Evolutionary conservation across 306 rosid species (phyloP).

Genomic region (Vicia villosa): DNA sequence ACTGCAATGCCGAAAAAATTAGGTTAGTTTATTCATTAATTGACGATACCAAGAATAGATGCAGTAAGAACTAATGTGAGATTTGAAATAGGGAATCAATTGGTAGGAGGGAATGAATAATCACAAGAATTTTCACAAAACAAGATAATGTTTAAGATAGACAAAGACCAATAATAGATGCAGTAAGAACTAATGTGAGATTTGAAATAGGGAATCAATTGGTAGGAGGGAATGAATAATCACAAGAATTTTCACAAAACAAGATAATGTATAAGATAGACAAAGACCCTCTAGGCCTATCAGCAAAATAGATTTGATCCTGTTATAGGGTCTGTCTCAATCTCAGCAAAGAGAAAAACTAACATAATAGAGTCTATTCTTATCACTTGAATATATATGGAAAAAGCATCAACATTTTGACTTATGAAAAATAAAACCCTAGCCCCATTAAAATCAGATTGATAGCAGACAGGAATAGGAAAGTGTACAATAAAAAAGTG

Average conservation of each 20-base stretch:
- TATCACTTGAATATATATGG: background rate
- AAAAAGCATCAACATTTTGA: slow-evolving; percentile 17
- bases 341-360: background rate
- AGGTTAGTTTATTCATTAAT: slow-evolving; percentile 20
- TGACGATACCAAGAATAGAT: background rate
- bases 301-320: background rate
- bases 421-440: slow-evolving; percentile 23
- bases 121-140: background rate
- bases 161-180: no score
- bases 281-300: slow-evolving; percentile 3
- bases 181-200: no score
- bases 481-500: slow-evolving; percentile 20
- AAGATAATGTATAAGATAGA: background rate
- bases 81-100: slow-evolving; percentile 22
- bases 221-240: no score
- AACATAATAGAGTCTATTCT: background rate
- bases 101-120: slow-evolving; percentile 1
- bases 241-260: no score
- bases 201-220: no score
- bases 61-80: slow-evolving; percentile 11
- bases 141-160: no score
- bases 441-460: background rate
- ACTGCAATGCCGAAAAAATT: slow-evolving; percentile 46
- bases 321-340: background rate
- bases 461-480: slow-evolving; percentile 19